These are phyloP conservation scores for Exutisphaerella laricina DNA, from an alignment of 2,329 filamentous ascomycete genomes.

Conservation along the genomic window DNA sequence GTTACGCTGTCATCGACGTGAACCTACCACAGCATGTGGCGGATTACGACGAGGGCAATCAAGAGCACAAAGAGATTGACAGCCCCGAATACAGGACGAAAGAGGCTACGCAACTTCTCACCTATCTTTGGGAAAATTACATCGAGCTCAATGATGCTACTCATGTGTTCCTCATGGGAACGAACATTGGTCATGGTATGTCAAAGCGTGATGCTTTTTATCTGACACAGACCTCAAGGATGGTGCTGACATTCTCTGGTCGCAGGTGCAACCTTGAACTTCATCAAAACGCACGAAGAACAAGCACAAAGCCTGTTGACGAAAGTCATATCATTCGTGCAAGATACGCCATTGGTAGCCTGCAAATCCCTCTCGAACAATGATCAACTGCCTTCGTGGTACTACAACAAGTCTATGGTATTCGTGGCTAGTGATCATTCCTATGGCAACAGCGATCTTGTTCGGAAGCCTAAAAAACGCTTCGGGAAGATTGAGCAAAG, in stretches of 20 bases:
- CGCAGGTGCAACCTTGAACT: slow-evolving; percentile 75
- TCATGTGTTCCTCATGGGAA: slow-evolving; percentile 77
- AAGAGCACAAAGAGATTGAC: slow-evolving; percentile 46
- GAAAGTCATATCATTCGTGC: slow-evolving; percentile 75
- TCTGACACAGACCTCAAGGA: no score
- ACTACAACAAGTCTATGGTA: slow-evolving; percentile 71
- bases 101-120: slow-evolving; percentile 64
- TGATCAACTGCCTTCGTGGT: slow-evolving; percentile 78
- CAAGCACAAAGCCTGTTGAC: slow-evolving; percentile 61
- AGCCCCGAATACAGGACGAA: slow-evolving; percentile 33
- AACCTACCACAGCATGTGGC: slow-evolving; percentile 79
- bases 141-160: slow-evolving; percentile 67
- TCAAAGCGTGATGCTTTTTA: no score
- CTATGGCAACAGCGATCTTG: slow-evolving; percentile 63
- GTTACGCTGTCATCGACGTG: slow-evolving; percentile 81
- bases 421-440: slow-evolving; percentile 71
- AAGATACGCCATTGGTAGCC: slow-evolving; percentile 65
- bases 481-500: slow-evolving; percentile 52
- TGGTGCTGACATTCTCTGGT: no score
- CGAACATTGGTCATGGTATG: slow-evolving; percentile 83
- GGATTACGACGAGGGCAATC: slow-evolving; percentile 40
- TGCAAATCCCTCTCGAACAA: slow-evolving; percentile 59
- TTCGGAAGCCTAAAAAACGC: slow-evolving; percentile 50
- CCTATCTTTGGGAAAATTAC: slow-evolving; percentile 96
- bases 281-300: slow-evolving; percentile 64